Evolutionary conservation across 139 green algal genomes (phyloP).

Genomic region (Tetradesmus lagerheimii): DNA sequence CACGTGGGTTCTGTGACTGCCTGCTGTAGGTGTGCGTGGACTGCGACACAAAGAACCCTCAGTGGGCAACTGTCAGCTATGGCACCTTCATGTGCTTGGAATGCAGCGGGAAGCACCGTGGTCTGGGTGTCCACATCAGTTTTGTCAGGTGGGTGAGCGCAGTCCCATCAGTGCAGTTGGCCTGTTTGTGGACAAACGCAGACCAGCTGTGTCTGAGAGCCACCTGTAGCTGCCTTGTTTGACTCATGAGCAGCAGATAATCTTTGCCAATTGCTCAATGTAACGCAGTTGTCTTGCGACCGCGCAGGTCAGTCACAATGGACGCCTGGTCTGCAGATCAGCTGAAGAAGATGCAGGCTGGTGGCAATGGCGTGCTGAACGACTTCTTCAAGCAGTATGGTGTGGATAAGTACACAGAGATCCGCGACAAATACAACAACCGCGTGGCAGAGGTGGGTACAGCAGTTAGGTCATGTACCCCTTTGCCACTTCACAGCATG

Average conservation of each 20-base stretch:
- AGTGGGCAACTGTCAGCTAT: constrained; percentile 97
- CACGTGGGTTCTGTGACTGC: background rate
- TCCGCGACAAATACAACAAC: constrained; percentile 97
- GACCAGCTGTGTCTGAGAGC: background rate
- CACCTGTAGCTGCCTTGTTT: background rate
- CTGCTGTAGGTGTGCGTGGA: constrained; percentile 90
- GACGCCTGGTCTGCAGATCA: constrained; percentile 95
- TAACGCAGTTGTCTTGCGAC: background rate
- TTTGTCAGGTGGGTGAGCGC: constrained; percentile 99
- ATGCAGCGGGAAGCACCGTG: constrained; percentile 95
- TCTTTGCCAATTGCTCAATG: too few species aligned
- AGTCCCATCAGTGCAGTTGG: too few species aligned
- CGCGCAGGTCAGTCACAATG: constrained; percentile 94
- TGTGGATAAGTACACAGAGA: constrained; percentile 88
- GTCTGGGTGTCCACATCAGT: constrained; percentile 97
- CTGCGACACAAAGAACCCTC: constrained; percentile 94
- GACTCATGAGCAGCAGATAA: background rate
- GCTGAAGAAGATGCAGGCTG: constrained; percentile 94
- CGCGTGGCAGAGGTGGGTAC: constrained; percentile 75
- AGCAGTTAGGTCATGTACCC: background rate
- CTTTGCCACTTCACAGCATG: too few species aligned
- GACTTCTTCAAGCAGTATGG: constrained; percentile 93
- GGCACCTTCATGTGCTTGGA: constrained; percentile 99
- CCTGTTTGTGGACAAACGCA: too few species aligned
- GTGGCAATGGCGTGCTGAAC: constrained; percentile 94